Percentiles rank a stretch among this genome's conserved stretches.
phyloP scores from a whole-genome alignment of 768 basidiomycete genomes.

The Favolaschia claudopus region DNA sequence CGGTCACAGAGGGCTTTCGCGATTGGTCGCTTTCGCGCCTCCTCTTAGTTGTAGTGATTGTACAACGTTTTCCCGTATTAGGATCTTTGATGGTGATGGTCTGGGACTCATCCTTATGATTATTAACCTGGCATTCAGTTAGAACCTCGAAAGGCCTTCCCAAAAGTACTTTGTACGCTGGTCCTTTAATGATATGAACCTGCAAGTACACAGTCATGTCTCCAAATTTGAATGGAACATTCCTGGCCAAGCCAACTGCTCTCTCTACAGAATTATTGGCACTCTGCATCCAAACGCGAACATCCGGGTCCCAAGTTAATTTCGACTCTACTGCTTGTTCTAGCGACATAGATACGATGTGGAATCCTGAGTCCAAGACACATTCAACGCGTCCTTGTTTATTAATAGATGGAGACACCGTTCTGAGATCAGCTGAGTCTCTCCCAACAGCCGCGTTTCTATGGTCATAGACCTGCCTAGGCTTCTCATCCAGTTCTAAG shows the following conservation, averaged over 20 bases:
- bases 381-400: background rate
- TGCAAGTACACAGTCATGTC: slow-evolving; percentile 19
- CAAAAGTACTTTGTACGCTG: no score
- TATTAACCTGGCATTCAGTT: slow-evolving; percentile 16
- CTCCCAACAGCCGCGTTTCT: no score
- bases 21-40: no score
- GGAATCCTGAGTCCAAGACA: background rate
- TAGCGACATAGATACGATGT: no score
- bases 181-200: slow-evolving; percentile 17
- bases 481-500: no score
- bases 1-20: no score
- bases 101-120: no score
- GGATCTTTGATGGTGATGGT: no score
- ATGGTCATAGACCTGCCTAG: no score
- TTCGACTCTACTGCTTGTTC: slow-evolving; percentile 21
- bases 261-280: slow-evolving; percentile 1
- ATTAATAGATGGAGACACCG: background rate
- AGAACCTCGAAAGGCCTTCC: slow-evolving; percentile 31
- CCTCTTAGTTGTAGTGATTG: no score
- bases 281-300: slow-evolving; percentile 12
- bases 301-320: slow-evolving; percentile 13
- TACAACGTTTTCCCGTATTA: no score
- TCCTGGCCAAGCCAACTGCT: slow-evolving; percentile 4
- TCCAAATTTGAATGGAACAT: slow-evolving; percentile 13
- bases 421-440: no score